phyloP scores from a whole-genome alignment of 768 basidiomycete species.

The Lactarius sanguifluus region DNA sequence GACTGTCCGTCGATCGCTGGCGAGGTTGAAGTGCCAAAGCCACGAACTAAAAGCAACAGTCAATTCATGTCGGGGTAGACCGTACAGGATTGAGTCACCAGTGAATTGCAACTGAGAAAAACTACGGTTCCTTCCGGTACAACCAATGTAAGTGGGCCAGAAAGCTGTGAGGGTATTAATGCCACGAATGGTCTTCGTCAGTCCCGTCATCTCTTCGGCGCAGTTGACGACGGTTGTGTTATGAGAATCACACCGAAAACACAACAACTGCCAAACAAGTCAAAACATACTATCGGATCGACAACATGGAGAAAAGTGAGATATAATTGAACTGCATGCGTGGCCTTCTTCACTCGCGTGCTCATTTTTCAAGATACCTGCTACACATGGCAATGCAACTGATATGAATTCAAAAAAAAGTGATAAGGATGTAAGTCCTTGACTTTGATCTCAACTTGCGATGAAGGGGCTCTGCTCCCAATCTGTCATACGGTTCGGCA shows the following conservation, averaged over 20 bases:
- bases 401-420: not conserved
- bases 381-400: not conserved
- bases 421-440: not conserved
- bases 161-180: not conserved
- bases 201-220: not conserved
- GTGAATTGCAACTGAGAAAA: not conserved
- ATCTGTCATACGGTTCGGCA: not conserved
- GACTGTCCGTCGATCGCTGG: not conserved
- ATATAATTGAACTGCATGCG: not conserved
- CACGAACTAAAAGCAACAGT: constrained; percentile 8
- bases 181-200: not conserved
- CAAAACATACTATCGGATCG: not conserved
- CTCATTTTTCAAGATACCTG: not conserved
- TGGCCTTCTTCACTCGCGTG: not conserved
- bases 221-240: not conserved
- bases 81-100: not conserved
- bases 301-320: not conserved
- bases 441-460: not conserved
- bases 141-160: not conserved
- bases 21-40: not conserved
- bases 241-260: not conserved
- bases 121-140: not conserved
- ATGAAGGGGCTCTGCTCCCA: not conserved
- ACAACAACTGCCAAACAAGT: not conserved
- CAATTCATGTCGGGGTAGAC: not conserved